These are phyloP conservation scores for Biscogniauxia marginata DNA, from an alignment of 2,329 filamentous ascomycete genomes.

Conservation along the genomic window DNA sequence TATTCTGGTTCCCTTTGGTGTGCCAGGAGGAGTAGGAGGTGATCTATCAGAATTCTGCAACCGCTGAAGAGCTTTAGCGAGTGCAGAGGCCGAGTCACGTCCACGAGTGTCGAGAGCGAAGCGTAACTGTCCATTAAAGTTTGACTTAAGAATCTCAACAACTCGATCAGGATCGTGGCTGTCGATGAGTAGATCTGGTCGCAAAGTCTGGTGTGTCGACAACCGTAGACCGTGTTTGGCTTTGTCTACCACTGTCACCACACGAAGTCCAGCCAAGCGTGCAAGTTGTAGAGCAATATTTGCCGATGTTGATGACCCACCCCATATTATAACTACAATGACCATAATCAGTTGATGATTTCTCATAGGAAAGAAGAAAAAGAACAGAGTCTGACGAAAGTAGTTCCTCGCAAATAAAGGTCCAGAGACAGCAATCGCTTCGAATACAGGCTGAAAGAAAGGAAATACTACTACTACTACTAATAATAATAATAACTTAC, in stretches of 20 bases:
- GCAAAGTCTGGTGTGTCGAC: constrained; percentile 41
- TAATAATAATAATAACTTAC: not conserved
- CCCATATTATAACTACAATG: constrained; percentile 65
- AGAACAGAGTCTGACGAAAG: not conserved
- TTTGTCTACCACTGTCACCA: constrained; percentile 65
- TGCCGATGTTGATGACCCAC: constrained; percentile 69
- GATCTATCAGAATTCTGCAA: constrained; percentile 20
- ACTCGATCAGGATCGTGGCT: constrained; percentile 65
- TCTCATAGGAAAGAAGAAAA: not conserved
- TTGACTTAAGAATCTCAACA: constrained; percentile 59
- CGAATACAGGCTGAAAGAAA: too few species aligned
- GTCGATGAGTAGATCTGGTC: constrained; percentile 66
- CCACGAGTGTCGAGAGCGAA: constrained; percentile 71
- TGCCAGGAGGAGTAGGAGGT: constrained; percentile 38
- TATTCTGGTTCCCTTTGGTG: constrained; percentile 33
- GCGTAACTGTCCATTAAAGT: constrained; percentile 56
- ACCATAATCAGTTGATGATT: not conserved
- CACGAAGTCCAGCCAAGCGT: constrained; percentile 61
- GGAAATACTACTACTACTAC: too few species aligned
- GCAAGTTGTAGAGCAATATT: constrained; percentile 67
- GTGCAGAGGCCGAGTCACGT: constrained; percentile 57
- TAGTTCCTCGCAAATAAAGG: too few species aligned
- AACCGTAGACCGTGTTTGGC: constrained; percentile 63
- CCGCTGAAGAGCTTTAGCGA: constrained; percentile 52
- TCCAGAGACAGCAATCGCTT: too few species aligned